Evolutionary conservation across 768 basidiomycete species (phyloP).

Genomic region (Plicaturopsis crispa): DNA sequence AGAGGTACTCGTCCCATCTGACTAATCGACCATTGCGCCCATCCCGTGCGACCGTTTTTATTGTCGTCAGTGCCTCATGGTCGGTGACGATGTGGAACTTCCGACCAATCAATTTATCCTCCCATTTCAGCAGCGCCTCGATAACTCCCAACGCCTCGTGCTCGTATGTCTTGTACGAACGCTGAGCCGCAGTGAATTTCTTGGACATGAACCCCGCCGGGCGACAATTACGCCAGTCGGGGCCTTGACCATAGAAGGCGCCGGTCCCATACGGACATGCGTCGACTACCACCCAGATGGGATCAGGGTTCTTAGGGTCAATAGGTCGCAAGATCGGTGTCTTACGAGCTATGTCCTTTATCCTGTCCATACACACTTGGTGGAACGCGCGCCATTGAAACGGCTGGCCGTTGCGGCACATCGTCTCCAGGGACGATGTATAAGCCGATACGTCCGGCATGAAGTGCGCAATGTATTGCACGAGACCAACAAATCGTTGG

Average conservation of each 20-base stretch:
- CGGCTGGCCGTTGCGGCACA: constrained; percentile 17
- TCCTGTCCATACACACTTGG: constrained; percentile 12
- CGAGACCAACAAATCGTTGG: constrained; percentile 20
- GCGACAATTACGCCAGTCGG: constrained; percentile 13
- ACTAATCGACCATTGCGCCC: constrained; percentile 12
- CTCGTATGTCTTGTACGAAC: constrained; percentile 15
- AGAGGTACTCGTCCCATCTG: constrained; percentile 23
- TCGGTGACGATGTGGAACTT: constrained; percentile 16
- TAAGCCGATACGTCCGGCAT: constrained; percentile 21
- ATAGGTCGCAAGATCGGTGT: constrained; percentile 1
- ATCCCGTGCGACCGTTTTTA: no score
- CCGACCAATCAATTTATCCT: constrained; percentile 17
- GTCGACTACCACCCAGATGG: constrained; percentile 7
- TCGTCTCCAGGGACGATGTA: constrained; percentile 21
- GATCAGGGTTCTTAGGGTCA: background rate
- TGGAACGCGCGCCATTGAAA: constrained; percentile 22
- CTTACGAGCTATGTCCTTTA: constrained; percentile 8
- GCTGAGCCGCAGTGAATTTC: constrained; percentile 20
- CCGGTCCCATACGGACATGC: constrained; percentile 8
- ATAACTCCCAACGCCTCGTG: constrained; percentile 9
- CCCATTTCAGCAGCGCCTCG: constrained; percentile 17
- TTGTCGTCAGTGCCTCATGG: constrained; percentile 19
- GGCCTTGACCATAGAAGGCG: constrained; percentile 16
- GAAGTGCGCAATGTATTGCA: constrained; percentile 19
- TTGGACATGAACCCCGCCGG: constrained; percentile 20